Evolutionary conservation across 176 grass and related monocot genomes (phyloP).

Genomic region (Bromus sterilis): DNA sequence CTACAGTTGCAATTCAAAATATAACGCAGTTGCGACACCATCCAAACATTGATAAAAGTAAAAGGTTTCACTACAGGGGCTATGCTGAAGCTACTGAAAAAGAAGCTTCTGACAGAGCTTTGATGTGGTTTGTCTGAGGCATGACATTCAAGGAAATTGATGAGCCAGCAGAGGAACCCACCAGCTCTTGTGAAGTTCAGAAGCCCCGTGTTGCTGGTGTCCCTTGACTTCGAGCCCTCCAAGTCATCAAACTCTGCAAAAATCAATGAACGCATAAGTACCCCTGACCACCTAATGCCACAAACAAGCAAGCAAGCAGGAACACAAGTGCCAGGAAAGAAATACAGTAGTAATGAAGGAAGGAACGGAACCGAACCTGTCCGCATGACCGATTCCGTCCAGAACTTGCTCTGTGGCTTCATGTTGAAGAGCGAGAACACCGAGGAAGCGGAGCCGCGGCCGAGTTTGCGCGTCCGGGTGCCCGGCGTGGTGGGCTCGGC

Average conservation of each 20-base stretch:
- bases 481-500: conserved; percentile 37
- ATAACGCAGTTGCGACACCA: neutral
- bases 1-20: neutral
- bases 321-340: neutral
- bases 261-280: conserved; percentile 9
- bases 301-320: neutral
- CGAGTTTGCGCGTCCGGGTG: conserved; percentile 55
- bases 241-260: conserved; percentile 81
- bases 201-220: conserved; percentile 40
- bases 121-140: neutral
- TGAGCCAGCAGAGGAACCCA: conserved; percentile 18
- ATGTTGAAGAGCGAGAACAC: conserved; percentile 96
- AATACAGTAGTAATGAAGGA: neutral
- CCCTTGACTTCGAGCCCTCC: conserved; percentile 47
- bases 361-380: conserved; percentile 26
- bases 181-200: conserved; percentile 87
- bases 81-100: neutral
- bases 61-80: neutral
- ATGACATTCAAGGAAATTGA: neutral
- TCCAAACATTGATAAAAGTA: neutral
- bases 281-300: neutral
- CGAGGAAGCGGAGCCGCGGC: conserved; percentile 13
- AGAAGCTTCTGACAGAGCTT: neutral
- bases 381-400: conserved; percentile 87
- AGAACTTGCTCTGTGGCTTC: conserved; percentile 81